A percentile compares a stretch with the other conserved stretches of the same genome.
Evolutionary conservation across 371 early-diverging fungal genomes (phyloP).

Genomic region (Mortierella sp.): DNA sequence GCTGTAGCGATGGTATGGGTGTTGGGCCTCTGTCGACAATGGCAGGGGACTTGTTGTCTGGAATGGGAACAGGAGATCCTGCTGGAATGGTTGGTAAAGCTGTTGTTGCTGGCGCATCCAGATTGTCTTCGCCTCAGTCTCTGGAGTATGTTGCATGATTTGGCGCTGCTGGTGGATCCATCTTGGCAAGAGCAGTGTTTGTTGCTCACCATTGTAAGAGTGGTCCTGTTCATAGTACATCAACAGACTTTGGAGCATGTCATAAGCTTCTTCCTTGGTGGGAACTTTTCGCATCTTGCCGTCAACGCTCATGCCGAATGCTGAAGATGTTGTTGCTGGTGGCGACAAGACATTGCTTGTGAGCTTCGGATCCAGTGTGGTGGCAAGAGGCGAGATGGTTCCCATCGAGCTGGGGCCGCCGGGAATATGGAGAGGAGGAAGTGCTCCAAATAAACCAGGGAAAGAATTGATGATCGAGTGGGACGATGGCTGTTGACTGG

Average conservation of each 20-base stretch:
- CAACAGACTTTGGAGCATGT: conserved; percentile 39
- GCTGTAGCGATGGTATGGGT: conserved; percentile 22
- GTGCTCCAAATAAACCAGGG: conserved; percentile 25
- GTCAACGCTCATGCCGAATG: conserved; percentile 31
- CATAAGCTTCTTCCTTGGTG: conserved; percentile 32
- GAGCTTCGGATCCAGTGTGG: conserved; percentile 26
- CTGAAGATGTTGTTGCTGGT: conserved; percentile 5
- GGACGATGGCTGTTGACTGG: conserved; percentile 19
- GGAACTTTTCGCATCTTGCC: conserved; percentile 40
- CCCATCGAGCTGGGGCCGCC: conserved; percentile 21
- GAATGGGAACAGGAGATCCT: conserved; percentile 15
- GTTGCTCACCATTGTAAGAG: conserved; percentile 31
- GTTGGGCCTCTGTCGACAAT: conserved; percentile 10
- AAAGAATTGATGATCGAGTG: conserved; percentile 21
- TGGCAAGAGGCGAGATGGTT: conserved; percentile 38
- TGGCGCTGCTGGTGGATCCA: conserved; percentile 51
- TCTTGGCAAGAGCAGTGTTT: conserved; percentile 34
- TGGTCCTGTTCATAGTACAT: conserved; percentile 43
- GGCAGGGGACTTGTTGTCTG: conserved; percentile 1
- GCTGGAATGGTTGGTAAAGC: conserved; percentile 3
- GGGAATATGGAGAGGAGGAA: conserved; percentile 18
- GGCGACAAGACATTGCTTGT: conserved; percentile 3
- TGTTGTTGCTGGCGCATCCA: conserved; percentile 37
- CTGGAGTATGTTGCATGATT: conserved; percentile 31
- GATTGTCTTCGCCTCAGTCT: conserved; percentile 25